A percentile compares a stretch with the other conserved stretches of the same genome.
These are phyloP conservation scores for Aspergillus bridgeri DNA, from an alignment of 495 filamentous ascomycete genomes.

Conservation along the genomic window DNA sequence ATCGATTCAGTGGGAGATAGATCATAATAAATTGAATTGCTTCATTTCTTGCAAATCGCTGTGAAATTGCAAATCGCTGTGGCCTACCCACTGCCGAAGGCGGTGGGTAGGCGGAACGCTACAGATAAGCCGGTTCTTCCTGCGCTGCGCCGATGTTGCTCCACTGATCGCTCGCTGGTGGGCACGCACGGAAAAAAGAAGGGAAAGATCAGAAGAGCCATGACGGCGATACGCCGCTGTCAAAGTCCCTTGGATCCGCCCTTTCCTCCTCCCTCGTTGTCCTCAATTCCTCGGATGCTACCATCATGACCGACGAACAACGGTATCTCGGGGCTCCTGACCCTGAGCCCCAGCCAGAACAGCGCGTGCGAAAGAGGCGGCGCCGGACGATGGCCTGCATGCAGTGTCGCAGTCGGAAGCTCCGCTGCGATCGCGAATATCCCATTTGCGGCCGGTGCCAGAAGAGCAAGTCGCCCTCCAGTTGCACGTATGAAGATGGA, in stretches of 20 bases:
- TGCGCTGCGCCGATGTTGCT: background rate
- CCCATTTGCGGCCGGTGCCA: constrained; percentile 61
- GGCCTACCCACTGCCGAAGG: too few relatives aligned
- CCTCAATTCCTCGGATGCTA: background rate
- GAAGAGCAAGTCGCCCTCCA: constrained; percentile 44
- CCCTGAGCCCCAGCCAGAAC: constrained; percentile 15
- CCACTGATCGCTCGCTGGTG: background rate
- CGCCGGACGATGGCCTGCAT: constrained; percentile 43
- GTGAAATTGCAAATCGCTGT: too few relatives aligned
- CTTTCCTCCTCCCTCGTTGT: background rate
- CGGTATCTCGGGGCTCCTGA: constrained; percentile 1
- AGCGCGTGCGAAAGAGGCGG: constrained; percentile 39
- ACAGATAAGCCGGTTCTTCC: background rate
- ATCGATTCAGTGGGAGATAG: too few relatives aligned
- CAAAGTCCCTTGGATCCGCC: background rate
- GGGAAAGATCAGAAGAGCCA: background rate
- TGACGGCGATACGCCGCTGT: background rate
- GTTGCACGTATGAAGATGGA: constrained; percentile 46
- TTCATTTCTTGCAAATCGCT: too few relatives aligned
- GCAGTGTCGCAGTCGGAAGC: constrained; percentile 63
- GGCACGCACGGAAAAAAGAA: background rate
- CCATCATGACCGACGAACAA: constrained; percentile 10
- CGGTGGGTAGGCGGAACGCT: too few relatives aligned
- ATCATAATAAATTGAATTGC: too few relatives aligned
- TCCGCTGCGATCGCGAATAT: constrained; percentile 65